Evolutionary conservation across 2,329 filamentous ascomycete genomes (phyloP), one percentile per base, ranked within the genome.

Genomic region (Claviceps spartinae): DNA sequence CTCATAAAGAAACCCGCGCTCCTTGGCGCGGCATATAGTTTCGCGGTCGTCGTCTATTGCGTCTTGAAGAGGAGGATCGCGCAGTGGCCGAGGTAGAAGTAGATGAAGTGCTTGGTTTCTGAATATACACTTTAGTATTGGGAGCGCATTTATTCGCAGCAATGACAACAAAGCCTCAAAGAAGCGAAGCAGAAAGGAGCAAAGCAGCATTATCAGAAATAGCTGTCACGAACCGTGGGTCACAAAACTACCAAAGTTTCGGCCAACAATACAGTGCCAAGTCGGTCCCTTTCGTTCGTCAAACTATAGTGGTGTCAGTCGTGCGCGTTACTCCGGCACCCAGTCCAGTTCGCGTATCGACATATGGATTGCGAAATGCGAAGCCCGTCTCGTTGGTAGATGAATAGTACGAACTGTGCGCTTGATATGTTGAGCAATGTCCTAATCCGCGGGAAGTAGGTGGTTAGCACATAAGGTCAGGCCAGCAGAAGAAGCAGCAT

Each of bases 51-150:
- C 14, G 47, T 46, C 26, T 54, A 97, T 81, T 96, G 91, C 42
- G 93, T 98, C 79, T 98, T 98, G 82, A 97, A 98, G 50, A 98
- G 83, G 52, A 98, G 79, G 66, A 98, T 97, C 54, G 93, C 93
- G 70, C 89, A 96, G 77, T 97, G 93, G 51, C 93, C 93, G 54
- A 98, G 85, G 75, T 98, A 98, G 76, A 98, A 98, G 76, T 98
- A 98, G 69, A 98, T 96, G 76, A 98, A 98, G 72, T 98, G 93
- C 75, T 97, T 97, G 30, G 93, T 97, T 71, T 97, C 93, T 96
- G 73, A 40, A 40, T 20, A 1, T 20, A 37, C 0, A 22, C 41
- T 49, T 51, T 6, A 53, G 53, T 36, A 20, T 37, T 22, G 11
- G 4, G 8, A 11, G 30, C 9, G 30, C 30, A 34, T 34, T 11